Conservation (phyloP, 257 asterid species). For the Ocimum tenuiflorum region DNA sequence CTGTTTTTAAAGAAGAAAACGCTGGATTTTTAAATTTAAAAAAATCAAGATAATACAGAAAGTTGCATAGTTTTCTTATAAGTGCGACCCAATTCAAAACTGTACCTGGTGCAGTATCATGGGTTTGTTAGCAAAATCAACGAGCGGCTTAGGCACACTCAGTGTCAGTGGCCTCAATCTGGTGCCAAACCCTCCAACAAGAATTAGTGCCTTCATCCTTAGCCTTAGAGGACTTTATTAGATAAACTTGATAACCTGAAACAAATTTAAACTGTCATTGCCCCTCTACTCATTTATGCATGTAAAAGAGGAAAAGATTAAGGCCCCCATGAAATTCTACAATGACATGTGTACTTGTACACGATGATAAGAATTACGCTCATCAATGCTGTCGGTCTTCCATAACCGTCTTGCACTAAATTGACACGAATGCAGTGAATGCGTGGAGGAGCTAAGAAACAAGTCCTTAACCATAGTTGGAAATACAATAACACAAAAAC, state of each 20-base stretch:
- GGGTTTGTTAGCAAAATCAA: conserved; percentile 95
- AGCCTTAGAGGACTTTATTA: conserved; percentile 18
- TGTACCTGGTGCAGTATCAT: conserved; percentile 98
- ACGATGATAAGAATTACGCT: conserved; percentile 32
- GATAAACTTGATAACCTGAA: conserved; percentile 21
- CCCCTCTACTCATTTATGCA: conserved; percentile 24
- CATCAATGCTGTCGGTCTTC: conserved; percentile 34
- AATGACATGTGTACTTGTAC: conserved; percentile 42
- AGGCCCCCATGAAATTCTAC: conserved; percentile 27
- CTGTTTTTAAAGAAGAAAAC: background rate
- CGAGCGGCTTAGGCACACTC: conserved; percentile 92
- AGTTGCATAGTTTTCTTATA: background rate
- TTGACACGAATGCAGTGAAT: conserved; percentile 31
- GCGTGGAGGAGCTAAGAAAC: conserved; percentile 30
- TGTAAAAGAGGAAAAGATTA: conserved; percentile 31
- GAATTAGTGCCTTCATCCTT: conserved; percentile 91
- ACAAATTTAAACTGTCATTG: conserved; percentile 10
- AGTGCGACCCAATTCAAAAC: background rate
- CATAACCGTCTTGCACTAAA: conserved; percentile 25
- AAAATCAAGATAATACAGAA: background rate
- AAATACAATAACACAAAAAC: conserved; percentile 13
- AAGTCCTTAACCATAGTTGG: conserved; percentile 12
- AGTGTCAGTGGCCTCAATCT: conserved; percentile 92
- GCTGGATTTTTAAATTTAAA: too few relatives aligned
- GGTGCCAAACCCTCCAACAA: conserved; percentile 97